phyloP scores from a whole-genome alignment of 208 protist genomes.

The Herpetomonas tarakana region DNA sequence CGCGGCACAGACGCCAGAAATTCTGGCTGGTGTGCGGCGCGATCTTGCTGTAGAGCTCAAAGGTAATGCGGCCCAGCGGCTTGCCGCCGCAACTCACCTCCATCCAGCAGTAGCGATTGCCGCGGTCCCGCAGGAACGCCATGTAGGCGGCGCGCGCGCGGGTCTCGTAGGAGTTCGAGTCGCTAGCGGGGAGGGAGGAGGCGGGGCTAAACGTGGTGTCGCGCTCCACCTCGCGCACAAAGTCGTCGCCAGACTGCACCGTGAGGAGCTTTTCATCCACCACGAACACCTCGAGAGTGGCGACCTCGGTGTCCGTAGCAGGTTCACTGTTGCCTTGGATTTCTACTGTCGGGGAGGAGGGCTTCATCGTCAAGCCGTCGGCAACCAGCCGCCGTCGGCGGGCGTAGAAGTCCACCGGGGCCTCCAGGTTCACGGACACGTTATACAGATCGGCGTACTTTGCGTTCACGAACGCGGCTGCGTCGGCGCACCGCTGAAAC shows the following conservation, averaged over 20 bases:
- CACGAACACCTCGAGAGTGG: slow-evolving; percentile 19
- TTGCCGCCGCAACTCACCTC: slow-evolving; percentile 37
- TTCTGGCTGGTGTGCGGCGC: slow-evolving; percentile 90
- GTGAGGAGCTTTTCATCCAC: slow-evolving; percentile 10
- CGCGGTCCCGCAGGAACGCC: slow-evolving; percentile 51
- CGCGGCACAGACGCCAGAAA: slow-evolving; percentile 88
- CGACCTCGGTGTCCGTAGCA: neutral
- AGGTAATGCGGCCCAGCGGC: slow-evolving; percentile 54
- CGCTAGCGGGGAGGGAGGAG: slow-evolving; percentile 15
- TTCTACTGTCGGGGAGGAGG: neutral
- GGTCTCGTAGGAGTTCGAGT: slow-evolving; percentile 54
- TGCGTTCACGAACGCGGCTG: slow-evolving; percentile 57
- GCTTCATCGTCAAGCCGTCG: slow-evolving; percentile 6
- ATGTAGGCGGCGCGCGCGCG: slow-evolving; percentile 48
- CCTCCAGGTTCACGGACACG: slow-evolving; percentile 48
- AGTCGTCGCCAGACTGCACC: slow-evolving; percentile 36
- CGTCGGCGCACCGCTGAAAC: slow-evolving; percentile 80
- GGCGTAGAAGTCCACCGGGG: slow-evolving; percentile 60
- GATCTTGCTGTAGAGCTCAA: slow-evolving; percentile 86
- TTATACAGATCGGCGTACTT: slow-evolving; percentile 44
- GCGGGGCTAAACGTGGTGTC: slow-evolving; percentile 52
- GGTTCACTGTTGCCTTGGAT: neutral
- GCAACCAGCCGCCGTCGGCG: slow-evolving; percentile 31
- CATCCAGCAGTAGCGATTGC: slow-evolving; percentile 84
- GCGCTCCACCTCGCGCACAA: slow-evolving; percentile 34